A percentile compares a stretch with the other conserved stretches of the same genome.
These are phyloP conservation scores for Talaromyces sp. DNA, from an alignment of 2,329 filamentous ascomycete genomes.

Conservation along the genomic window DNA sequence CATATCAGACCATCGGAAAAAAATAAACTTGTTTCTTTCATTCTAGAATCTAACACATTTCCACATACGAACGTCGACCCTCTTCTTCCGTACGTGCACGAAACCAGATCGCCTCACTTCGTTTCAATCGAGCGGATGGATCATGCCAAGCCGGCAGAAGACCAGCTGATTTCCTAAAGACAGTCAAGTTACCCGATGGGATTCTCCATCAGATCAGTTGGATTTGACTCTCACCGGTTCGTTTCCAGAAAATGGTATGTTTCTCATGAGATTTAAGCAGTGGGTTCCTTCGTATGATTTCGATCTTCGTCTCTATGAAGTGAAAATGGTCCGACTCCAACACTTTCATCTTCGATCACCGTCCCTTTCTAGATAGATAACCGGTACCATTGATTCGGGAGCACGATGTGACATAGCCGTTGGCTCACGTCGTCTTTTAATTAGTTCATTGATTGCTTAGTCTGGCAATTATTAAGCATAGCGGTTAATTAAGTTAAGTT, in stretches of 20 bases:
- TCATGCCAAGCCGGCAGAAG: slow-evolving; percentile 1
- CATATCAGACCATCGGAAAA: neutral
- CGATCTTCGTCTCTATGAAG: neutral
- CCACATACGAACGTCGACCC: neutral
- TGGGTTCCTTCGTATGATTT: neutral
- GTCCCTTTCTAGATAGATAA: neutral
- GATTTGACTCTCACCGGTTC: neutral
- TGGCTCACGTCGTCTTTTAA: neutral
- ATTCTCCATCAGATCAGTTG: neutral
- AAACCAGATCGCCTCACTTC: neutral
- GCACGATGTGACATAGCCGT: neutral
- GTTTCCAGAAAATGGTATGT: too few relatives aligned
- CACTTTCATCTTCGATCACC: neutral
- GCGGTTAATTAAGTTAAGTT: too few relatives aligned
- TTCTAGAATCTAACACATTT: slow-evolving; percentile 4
- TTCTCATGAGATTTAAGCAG: too few relatives aligned
- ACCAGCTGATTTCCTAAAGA: neutral
- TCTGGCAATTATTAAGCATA: neutral
- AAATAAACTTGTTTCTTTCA: neutral
- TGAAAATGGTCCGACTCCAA: neutral
- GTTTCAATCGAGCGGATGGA: neutral
- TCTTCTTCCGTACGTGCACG: neutral
- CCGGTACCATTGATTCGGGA: slow-evolving; percentile 6
- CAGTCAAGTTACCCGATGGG: neutral
- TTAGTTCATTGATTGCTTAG: neutral